Percentiles rank a stretch among this genome's conserved stretches.
Conservation (phyloP, 83 land plant genomes). For the Larix sibirica region DNA sequence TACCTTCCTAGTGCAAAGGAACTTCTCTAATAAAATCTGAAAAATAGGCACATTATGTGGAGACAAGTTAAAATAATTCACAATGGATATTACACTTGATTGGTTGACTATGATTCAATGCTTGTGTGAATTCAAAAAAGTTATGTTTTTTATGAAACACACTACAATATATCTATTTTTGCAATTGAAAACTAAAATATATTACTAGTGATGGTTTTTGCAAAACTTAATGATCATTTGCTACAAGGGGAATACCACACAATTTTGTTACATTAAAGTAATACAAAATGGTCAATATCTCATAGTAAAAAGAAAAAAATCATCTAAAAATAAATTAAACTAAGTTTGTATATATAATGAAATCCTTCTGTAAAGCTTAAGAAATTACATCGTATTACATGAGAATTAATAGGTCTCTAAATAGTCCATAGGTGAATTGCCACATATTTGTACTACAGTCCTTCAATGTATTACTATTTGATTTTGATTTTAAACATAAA, state of each 20-base stretch:
- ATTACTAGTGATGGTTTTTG: neutral
- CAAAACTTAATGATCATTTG: no score
- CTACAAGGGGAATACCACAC: no score
- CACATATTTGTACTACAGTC: no score
- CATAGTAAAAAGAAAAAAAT: no score
- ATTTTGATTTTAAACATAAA: no score
- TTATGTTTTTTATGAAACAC: neutral
- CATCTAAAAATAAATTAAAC: neutral
- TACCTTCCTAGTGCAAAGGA: conserved; percentile 84
- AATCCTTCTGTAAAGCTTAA: neutral
- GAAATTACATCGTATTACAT: neutral
- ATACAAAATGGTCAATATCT: no score
- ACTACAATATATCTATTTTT: no score
- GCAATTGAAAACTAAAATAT: neutral
- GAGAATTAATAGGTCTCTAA: neutral
- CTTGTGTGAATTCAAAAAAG: neutral
- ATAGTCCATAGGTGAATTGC: no score
- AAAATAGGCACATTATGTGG: neutral
- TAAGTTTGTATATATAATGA: neutral
- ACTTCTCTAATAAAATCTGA: neutral
- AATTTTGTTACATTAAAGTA: no score
- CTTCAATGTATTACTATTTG: no score
- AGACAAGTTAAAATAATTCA: neutral
- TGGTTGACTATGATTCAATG: neutral
- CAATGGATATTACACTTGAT: neutral